Percentiles rank a stretch among this genome's conserved stretches.
phyloP scores from a whole-genome alignment of 306 rosid species.

The Phaseolus lunatus region DNA sequence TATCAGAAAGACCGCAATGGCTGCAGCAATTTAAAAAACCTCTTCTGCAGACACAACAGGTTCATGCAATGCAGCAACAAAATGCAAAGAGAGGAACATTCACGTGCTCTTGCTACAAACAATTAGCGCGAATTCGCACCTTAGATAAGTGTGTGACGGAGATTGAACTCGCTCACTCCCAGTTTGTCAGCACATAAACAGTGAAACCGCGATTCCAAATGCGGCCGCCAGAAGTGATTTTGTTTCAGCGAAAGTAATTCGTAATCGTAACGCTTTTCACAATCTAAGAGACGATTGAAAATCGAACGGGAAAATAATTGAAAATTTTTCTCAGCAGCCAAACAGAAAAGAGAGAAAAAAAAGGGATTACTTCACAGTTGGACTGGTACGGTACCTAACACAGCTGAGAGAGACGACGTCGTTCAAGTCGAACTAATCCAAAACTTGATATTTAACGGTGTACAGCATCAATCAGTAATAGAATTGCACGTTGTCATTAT shows the following conservation, averaged over 20 bases:
- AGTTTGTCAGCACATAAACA: background rate
- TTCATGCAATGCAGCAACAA: background rate
- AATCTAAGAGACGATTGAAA: background rate
- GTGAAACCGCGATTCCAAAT: background rate
- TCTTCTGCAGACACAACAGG: background rate
- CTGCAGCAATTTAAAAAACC: background rate
- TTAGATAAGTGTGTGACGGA: background rate
- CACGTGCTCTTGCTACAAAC: background rate
- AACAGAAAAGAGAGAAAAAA: too few species aligned
- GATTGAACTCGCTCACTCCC: background rate
- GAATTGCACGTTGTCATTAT: too few species aligned
- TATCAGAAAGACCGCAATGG: background rate
- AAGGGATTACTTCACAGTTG: too few species aligned
- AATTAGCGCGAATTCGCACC: constrained; percentile 3
- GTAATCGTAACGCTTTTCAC: background rate
- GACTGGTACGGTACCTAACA: too few species aligned
- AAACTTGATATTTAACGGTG: too few species aligned
- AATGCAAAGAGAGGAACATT: background rate
- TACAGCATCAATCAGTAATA: too few species aligned
- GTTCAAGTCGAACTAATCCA: too few species aligned
- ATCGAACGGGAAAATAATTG: too few species aligned
- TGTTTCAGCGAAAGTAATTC: too few species aligned
- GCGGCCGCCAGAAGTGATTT: background rate
- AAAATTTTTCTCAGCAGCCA: too few species aligned
- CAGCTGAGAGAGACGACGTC: too few species aligned